Evolutionary conservation across 129 eudicot genomes (phyloP), one percentile per base, ranked within the genome.

Genomic region (Helianthus tuberosus): DNA sequence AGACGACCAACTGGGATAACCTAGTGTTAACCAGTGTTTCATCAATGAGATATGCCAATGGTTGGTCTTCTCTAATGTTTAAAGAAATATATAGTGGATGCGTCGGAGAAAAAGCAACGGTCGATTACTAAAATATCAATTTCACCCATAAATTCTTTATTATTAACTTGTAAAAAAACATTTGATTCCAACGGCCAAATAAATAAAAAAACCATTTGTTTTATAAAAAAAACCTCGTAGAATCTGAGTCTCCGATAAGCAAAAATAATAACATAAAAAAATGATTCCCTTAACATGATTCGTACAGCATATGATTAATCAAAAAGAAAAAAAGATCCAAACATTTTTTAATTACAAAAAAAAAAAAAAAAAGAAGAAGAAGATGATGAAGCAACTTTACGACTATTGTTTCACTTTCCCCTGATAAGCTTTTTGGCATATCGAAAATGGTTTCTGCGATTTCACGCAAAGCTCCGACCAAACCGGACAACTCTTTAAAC

Each of bases 391-490:
- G 15, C n/a, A 27, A 60, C 66, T 60, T 60, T 60, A 60, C 43
- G 17, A 60, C 16, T 60, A 11, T 5, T 2, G 44, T 6, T 61
- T 12, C 17, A 29, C 17, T 32, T 61, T 61, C 44, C 66, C 66
- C 5, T 44, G 10, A 32, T 61, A 61, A 1, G 66, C 66, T 32
- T 61, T 61, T 32, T 13, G 15, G 66, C 66, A 61, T 29, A 61
- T 29, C 66, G 66, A 61, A 16, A 12, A 13, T 5, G 66, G 66
- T 32, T 61, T 61, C 66, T 61, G 66, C 66, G 44, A 32, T 32
- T 61, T 61, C 44, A 61, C 5, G 17, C 66, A 61, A 61, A 61
- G 66, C 14, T 61, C 66, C 44, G 66, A 61, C 43, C 16, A 61
- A 3, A 4, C 14, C 5, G 66, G 66, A 32, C 66, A 61, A 11